A percentile compares a stretch with the other conserved stretches of the same genome.
Conservation (phyloP, 495 filamentous ascomycete species). For the Aspergillus affinis region DNA sequence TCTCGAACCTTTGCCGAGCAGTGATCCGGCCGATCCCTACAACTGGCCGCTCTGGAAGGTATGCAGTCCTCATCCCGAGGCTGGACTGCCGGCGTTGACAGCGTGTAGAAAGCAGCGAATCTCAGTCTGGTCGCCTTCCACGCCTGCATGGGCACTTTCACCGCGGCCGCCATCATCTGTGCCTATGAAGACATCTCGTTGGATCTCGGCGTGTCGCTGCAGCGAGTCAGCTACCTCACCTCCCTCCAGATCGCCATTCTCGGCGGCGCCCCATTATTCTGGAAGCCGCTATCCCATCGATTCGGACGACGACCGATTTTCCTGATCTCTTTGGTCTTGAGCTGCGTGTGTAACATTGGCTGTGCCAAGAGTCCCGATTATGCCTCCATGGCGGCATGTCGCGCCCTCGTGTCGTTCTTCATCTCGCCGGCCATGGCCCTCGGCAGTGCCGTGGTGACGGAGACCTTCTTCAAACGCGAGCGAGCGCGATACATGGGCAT, state of each 20-base stretch:
- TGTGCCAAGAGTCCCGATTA: conserved; percentile 47
- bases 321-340: conserved; percentile 46
- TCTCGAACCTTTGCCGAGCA: conserved; percentile 52
- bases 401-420: conserved; percentile 53
- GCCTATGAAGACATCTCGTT: conserved; percentile 49
- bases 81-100: neutral
- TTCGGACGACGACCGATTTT: conserved; percentile 54
- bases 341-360: conserved; percentile 46
- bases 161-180: conserved; percentile 52
- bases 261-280: conserved; percentile 51
- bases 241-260: conserved; percentile 53
- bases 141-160: conserved; percentile 58
- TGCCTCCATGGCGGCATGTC: conserved; percentile 42
- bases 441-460: conserved; percentile 53
- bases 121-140: conserved; percentile 55
- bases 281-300: conserved; percentile 55
- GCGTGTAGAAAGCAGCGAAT: conserved; percentile 49
- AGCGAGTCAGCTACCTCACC: conserved; percentile 50
- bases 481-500: conserved; percentile 54
- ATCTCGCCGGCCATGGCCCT: conserved; percentile 55
- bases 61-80: neutral
- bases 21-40: conserved; percentile 51
- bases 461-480: conserved; percentile 52
- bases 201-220: conserved; percentile 44
- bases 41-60: conserved; percentile 58